Base-by-base conservation (phyloP, 208 protist genomes). In the Leishmania mexicana region DNA sequence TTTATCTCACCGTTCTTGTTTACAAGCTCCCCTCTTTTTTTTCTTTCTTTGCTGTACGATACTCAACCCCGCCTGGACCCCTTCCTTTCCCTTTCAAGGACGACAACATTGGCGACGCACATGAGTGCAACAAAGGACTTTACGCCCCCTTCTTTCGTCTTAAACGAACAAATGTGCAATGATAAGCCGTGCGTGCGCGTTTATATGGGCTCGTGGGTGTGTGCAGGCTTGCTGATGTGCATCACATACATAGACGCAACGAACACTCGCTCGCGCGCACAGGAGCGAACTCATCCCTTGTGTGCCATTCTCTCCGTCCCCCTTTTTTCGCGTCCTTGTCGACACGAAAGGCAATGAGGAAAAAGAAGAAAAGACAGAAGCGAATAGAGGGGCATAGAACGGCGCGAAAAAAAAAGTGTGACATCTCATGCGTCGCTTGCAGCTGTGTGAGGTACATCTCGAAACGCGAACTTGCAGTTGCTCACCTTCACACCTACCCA, bases 301-400 rank as follows among this genome's bases (percentile, higher is more conserved):
- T 76, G 45, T 35, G 68, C 53, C n/a, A 24, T 58, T 80, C 75
- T 83, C 72, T 35, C 85, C 13, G n/a, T 81, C 67, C 54, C 75
- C 21, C 17, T n/a, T 73, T 35, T 40, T 28, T 75, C 71, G 28
- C 38, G 45, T 51, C n/a, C 42, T 38, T 57, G 7, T n/a, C n/a
- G 7, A 11, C 0, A 31, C 5, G 24, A 40, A n/a, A 40, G 4
- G 24, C 31, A 40, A 0, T 8, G n/a, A 19, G 45, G 21, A 28
- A 75, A 51, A 40, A 67, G 31, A 67, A 75, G 13, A 75, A 75
- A 24, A 38, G n/a, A 31, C 24, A n/a, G 47, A 75, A n/a, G 47
- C 11, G 28, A 38, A 38, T 21, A 54, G 8, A 75, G 45, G 28
- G 70, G 5, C 8, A 54, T 28, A 75, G 70, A 57, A 38, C 8